Evolutionary conservation across 2,329 filamentous ascomycete genomes (phyloP).

Genomic region (Arthrobotrys entomopaga): DNA sequence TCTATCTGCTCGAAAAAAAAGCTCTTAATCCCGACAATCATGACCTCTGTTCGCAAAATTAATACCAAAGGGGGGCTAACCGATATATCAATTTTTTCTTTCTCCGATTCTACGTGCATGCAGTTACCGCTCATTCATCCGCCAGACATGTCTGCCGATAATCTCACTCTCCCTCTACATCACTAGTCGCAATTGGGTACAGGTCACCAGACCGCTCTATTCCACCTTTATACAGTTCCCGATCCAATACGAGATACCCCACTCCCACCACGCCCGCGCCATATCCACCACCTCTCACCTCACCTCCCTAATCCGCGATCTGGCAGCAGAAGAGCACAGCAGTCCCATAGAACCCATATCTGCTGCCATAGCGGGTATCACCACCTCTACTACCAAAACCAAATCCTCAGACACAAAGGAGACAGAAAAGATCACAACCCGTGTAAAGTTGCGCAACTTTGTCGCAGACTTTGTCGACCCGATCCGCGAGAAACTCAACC

Average conservation of each 20-base stretch:
- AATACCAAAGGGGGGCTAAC: neutral
- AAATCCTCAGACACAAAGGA: slow-evolving; percentile 60
- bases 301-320: slow-evolving; percentile 69
- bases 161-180: slow-evolving; percentile 89
- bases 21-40: too few species aligned
- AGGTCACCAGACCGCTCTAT: slow-evolving; percentile 81
- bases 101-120: neutral
- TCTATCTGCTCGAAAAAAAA: too few species aligned
- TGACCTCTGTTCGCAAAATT: neutral
- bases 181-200: slow-evolving; percentile 85
- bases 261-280: slow-evolving; percentile 75
- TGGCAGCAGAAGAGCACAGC: slow-evolving; percentile 63
- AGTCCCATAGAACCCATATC: slow-evolving; percentile 42
- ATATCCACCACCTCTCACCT: slow-evolving; percentile 76
- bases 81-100: neutral
- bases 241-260: slow-evolving; percentile 85
- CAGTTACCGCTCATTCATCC: slow-evolving; percentile 70
- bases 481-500: slow-evolving; percentile 71
- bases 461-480: slow-evolving; percentile 77
- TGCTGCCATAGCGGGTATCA: slow-evolving; percentile 34
- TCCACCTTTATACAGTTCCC: slow-evolving; percentile 84
- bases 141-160: slow-evolving; percentile 78
- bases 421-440: slow-evolving; percentile 58
- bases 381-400: slow-evolving; percentile 11
- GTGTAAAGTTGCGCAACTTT: slow-evolving; percentile 71